phyloP scores from a whole-genome alignment of 192 early-diverging fungal genomes.

The Funneliformis geosporum region DNA sequence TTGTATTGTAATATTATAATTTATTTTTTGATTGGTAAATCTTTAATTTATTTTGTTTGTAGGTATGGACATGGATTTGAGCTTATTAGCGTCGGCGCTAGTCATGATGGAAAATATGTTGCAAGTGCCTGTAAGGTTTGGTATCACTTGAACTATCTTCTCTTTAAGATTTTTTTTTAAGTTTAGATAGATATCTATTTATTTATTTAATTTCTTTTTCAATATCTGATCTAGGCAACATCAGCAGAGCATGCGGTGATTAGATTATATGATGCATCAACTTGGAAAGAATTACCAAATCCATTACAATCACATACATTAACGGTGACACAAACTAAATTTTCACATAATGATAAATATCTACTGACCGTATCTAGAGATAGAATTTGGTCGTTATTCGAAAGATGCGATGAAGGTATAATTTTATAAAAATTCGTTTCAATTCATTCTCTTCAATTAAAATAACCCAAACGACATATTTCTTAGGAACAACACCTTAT shows the following conservation, averaged over 20 bases:
- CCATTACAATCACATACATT: slow-evolving; percentile 72
- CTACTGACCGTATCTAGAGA: slow-evolving; percentile 85
- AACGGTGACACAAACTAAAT: slow-evolving; percentile 81
- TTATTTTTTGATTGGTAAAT: neutral
- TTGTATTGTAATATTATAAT: too few species aligned
- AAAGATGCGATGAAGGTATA: slow-evolving; percentile 42
- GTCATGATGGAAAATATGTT: slow-evolving; percentile 66
- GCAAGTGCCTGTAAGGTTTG: slow-evolving; percentile 76
- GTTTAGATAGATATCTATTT: neutral
- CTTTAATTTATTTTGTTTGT: neutral
- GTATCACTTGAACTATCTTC: neutral
- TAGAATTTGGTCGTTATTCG: slow-evolving; percentile 84
- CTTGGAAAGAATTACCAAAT: slow-evolving; percentile 65
- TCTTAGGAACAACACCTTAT: slow-evolving; percentile 52
- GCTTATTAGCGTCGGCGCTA: slow-evolving; percentile 74
- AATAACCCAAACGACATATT: neutral
- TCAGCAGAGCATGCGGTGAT: slow-evolving; percentile 74
- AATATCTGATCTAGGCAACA: slow-evolving; percentile 48
- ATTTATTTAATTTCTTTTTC: neutral
- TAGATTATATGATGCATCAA: slow-evolving; percentile 67
- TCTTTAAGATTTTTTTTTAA: neutral
- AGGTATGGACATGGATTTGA: slow-evolving; percentile 94
- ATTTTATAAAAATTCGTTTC: slow-evolving; percentile 26
- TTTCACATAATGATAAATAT: slow-evolving; percentile 73
- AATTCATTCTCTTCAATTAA: neutral